Evolutionary conservation across 2,329 filamentous ascomycete species (phyloP).

Genomic region (Colletotrichum lindemuthianum): DNA sequence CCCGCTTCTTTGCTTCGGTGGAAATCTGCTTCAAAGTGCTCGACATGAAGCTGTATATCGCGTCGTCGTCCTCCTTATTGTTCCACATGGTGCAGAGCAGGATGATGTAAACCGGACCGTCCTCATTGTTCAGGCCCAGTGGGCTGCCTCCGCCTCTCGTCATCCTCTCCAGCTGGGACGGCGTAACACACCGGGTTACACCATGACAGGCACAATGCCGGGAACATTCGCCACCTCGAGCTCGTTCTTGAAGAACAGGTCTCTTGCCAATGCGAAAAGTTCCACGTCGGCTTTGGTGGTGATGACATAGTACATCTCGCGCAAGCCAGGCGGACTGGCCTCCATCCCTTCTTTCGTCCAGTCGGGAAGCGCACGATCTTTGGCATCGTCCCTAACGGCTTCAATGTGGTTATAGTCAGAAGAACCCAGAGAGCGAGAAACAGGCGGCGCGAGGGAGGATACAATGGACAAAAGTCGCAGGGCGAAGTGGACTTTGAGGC

Average conservation of each 20-base stretch:
- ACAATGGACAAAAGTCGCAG: no score
- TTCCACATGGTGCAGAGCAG: constrained; percentile 39
- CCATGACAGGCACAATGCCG: constrained; percentile 42
- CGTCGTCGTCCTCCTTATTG: constrained; percentile 35
- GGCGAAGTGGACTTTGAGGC: no score
- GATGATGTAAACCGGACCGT: constrained; percentile 40
- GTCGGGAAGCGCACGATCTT: constrained; percentile 31
- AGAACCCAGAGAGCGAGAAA: background rate
- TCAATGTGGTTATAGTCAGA: constrained; percentile 46
- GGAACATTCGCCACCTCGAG: constrained; percentile 32
- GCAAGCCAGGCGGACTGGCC: constrained; percentile 35
- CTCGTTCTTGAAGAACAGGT: constrained; percentile 33
- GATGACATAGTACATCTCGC: constrained; percentile 39
- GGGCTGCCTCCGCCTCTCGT: constrained; percentile 51
- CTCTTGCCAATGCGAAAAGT: constrained; percentile 36
- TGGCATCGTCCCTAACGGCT: constrained; percentile 42
- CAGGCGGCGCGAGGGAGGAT: background rate
- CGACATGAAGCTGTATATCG: constrained; percentile 37
- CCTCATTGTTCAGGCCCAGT: constrained; percentile 45
- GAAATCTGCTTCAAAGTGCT: constrained; percentile 36
- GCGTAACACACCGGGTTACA: constrained; percentile 55
- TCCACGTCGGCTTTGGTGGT: constrained; percentile 37
- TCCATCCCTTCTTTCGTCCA: constrained; percentile 32
- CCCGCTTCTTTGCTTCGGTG: constrained; percentile 30
- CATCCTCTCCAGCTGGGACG: constrained; percentile 47